Conservation (phyloP, 192 early-diverging fungal species). For the Mortierella antarctica region DNA sequence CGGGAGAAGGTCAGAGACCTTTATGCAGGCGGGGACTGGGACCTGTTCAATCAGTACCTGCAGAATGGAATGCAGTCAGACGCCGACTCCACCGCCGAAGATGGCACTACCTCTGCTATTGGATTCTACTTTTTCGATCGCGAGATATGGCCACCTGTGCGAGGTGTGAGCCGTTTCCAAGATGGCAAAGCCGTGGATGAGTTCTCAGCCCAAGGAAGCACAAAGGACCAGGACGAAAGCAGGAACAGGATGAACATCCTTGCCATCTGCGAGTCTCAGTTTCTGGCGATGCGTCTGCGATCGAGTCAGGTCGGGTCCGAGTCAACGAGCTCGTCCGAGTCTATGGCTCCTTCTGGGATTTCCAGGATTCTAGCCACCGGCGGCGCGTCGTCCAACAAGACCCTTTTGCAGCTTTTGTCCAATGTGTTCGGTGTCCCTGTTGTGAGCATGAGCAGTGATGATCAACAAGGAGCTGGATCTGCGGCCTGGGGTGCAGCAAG, state of each 20-base stretch:
- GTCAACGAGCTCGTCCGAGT: slow-evolving; percentile 9
- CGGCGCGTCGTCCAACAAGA: slow-evolving; percentile 73
- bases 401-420: slow-evolving; percentile 68
- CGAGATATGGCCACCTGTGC: slow-evolving; percentile 81
- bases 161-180: slow-evolving; percentile 74
- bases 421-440: slow-evolving; percentile 81
- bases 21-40: slow-evolving; percentile 67
- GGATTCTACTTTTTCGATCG: slow-evolving; percentile 82
- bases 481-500: slow-evolving; percentile 72
- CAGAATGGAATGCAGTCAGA: slow-evolving; percentile 15
- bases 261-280: slow-evolving; percentile 80
- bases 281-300: slow-evolving; percentile 75
- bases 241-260: slow-evolving; percentile 56
- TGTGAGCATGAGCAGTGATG: slow-evolving; percentile 39
- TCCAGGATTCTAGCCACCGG: slow-evolving; percentile 77
- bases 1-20: slow-evolving; percentile 74
- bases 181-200: slow-evolving; percentile 51
- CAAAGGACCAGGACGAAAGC: slow-evolving; percentile 15
- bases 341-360: slow-evolving; percentile 28
- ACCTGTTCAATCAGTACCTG: slow-evolving; percentile 62
- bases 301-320: slow-evolving; percentile 46
- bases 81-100: slow-evolving; percentile 29
- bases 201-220: slow-evolving; percentile 24
- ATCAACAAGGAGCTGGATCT: slow-evolving; percentile 57
- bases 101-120: slow-evolving; percentile 16